phyloP scores from a whole-genome alignment of 148 eudicot species.

The Persicaria maculosa region DNA sequence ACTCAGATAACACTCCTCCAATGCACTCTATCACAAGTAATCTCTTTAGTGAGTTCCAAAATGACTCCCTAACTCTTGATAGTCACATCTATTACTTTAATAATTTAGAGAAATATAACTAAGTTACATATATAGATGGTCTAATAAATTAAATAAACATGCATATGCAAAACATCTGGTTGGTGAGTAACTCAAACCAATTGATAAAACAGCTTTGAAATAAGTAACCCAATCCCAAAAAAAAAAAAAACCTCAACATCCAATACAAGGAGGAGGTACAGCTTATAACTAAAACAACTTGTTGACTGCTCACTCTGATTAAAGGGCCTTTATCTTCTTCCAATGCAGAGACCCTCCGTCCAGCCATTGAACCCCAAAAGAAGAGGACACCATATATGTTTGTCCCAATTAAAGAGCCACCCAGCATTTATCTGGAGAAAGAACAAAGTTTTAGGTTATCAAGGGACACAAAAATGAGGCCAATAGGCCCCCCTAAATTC shows the following conservation, averaged over 20 bases:
- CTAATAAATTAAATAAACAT: too few species aligned
- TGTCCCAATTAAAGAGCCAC: background rate
- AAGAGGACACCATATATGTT: background rate
- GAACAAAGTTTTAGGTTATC: background rate
- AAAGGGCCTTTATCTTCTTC: background rate
- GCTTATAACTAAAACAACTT: background rate
- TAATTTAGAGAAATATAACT: too few species aligned
- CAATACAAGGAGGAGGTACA: background rate
- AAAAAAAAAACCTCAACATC: background rate
- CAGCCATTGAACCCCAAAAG: background rate
- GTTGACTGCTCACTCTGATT: background rate
- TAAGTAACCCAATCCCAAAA: background rate
- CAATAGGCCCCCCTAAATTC: background rate
- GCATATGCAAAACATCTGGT: background rate
- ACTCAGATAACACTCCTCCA: too few species aligned
- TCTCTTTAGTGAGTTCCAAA: too few species aligned
- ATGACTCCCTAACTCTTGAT: too few species aligned
- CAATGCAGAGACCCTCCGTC: background rate
- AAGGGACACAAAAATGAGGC: background rate
- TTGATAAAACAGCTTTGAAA: background rate
- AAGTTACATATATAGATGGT: too few species aligned
- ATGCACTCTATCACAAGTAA: too few species aligned
- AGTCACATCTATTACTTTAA: too few species aligned
- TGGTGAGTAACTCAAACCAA: background rate
- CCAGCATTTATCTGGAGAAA: background rate